Evolutionary conservation across 805 yeast genomes (phyloP), one percentile per base, ranked within the genome.

Genomic region (Kazachstania africana): DNA sequence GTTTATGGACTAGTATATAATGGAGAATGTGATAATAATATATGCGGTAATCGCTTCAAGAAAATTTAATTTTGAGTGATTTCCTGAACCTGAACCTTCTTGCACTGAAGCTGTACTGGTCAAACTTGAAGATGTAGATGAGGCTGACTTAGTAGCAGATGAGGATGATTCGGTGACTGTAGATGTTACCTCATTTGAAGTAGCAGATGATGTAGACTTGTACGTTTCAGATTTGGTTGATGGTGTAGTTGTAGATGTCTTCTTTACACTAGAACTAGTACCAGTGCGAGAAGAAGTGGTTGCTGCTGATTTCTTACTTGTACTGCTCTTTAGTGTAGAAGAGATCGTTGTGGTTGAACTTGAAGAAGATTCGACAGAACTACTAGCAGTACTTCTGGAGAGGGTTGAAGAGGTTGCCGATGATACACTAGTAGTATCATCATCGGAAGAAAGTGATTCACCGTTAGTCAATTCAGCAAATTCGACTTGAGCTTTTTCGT

Each of bases 401-500:
- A 40, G 17, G 15, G 40, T 15, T 22, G 40, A 14, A 9, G 38
- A 16, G n/a, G 36, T 6, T 8, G 37, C n/a, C 10, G 40, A 9
- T 9, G 39, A 16, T 14, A 45, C 25, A 21, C 40, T 16, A 9
- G 42, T 20, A 12, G 41, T 23, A 12, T 42, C 24, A 4, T 43
- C 8, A 15, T 47, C 16, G n/a, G 40, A 19, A 8, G 36, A n/a
- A 3, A 38, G 12, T n/a, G 44, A 16, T 28, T 34, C 38, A 37
- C 57, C 57, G 26, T 35, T 36, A 27, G 46, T 46, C 29, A 53
- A 42, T 13, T 34, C 45, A 14, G 47, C 38, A 41, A 65, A 68
- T 29, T 68, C 70, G 12, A 44, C 45, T 26, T 59, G 50, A n/a
- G 70, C 78, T 35, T 62, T 48, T 1, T 47, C 50, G 26, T 52